Evolutionary conservation across 371 early-diverging fungal genomes (phyloP), one percentile per base, ranked within the genome.

Genomic region (Actinomortierella wolfii): DNA sequence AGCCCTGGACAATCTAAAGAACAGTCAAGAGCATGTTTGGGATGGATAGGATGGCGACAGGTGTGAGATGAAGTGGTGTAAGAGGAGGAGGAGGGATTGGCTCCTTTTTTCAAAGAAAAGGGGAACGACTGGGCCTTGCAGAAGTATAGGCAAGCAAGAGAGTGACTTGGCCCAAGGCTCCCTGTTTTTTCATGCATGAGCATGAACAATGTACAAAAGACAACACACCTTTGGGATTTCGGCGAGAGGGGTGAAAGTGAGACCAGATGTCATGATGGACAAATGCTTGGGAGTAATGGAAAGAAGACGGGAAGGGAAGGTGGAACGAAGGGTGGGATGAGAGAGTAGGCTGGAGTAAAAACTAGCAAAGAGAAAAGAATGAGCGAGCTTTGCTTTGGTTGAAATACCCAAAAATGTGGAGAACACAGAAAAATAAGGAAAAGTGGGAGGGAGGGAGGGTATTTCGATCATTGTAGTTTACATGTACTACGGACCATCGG

Each of bases 1-100:
- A 80, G 39, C 68, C 57, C 24, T 78, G 54, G 29, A 86, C 79
- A 54, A 82, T 75, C 78, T 78, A 57, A 14, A n/a, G 11, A 39
- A 41, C 6, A 6, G 24, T 13, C 23, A 23, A 4, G 48, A 48
- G 24, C 6, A 17, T 7, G 18, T 14, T 14, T 18, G 20, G 5
- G 15, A 39, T 9, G 39, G 54, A 53, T 23, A 14, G 28, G 17
- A 44, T 4, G 13, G 44, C 3, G 44, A 20, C 15, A 44, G 44
- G 55, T 3, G 18, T 43, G 26, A 28, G n/a, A 42, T 26, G 39
- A 49, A 41, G 15, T 15, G n/a, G 11, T 26, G 28, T 23, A 13
- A 13, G 18, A n/a, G 26, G 51, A 28, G 20, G 39, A 39, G 45
- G n/a, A 21, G 46, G n/a, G 20, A 3, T 40, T 28, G 29, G 1